Evolutionary conservation across 2,329 filamentous ascomycete species (phyloP), one percentile per base, ranked within the genome.

Genomic region (Exophiala phaeomuriformis): DNA sequence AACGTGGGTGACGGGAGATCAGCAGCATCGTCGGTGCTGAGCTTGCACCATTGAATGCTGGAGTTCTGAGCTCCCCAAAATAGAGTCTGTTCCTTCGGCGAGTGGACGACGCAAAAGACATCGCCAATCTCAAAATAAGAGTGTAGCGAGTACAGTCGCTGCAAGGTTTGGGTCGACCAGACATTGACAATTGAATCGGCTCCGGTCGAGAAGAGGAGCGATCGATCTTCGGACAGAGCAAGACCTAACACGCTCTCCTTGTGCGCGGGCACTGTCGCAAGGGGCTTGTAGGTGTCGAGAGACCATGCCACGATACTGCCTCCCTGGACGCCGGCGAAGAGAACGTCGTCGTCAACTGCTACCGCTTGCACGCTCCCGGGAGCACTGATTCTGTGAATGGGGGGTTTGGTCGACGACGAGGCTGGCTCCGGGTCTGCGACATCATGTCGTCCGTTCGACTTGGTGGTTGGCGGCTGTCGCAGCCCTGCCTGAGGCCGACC

Each of bases 141-240:
- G 74, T 95, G 95, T 57, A 97, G 87, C 59, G 93, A 89, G 72
- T 90, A 93, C 0, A 93, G 77, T 30, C 86, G 83, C 52, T 79
- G 80, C 68, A 95, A 83, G 4, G 82, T 58, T 41, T 75, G 77
- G 1, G 90, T 87, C 63, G 83, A 85, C 93, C 93, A 98, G 40
- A 95, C 88, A 68, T 95, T 96, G 66, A 97, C 85, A 54, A 96
- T 86, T 1, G 91, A 88, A 66, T 98, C 93, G 61, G 90, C 90
- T 6, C 90, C 91, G 63, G 87, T 94, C 7, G 91, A 97, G 69
- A 98, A 91, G 6, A 98, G 80, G 31, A 95, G 76, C 10, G 76
- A 77, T 58, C 82, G 77, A 68, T 94, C 84, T 48, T 83, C 78
- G 5, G 88, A 90, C 29, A 98, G 77, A 66, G 83, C 86, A 2